Percentiles rank a stretch among this genome's conserved stretches.
Evolutionary conservation across 495 filamentous ascomycete species (phyloP).

Genomic region (Penicillium lividum): DNA sequence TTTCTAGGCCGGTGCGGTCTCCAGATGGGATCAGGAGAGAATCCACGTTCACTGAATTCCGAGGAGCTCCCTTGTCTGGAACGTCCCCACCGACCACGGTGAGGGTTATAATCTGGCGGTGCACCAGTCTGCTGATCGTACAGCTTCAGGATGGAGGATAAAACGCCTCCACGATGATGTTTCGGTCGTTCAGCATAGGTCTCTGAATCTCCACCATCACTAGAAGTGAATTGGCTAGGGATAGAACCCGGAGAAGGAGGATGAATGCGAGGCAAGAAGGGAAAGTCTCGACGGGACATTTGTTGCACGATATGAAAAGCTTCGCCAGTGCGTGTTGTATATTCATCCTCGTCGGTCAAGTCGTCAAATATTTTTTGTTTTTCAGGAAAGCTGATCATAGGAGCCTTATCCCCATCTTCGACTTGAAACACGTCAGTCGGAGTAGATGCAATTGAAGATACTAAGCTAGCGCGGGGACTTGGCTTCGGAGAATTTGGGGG

Average conservation of each 20-base stretch:
- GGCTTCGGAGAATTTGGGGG: constrained; percentile 34
- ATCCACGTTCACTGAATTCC: constrained; percentile 32
- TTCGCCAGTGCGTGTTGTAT: constrained; percentile 33
- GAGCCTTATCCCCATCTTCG: constrained; percentile 42
- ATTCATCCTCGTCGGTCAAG: constrained; percentile 34
- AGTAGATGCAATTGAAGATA: constrained; percentile 34
- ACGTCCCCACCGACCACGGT: constrained; percentile 34
- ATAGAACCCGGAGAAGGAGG: constrained; percentile 41
- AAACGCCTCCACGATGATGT: constrained; percentile 73
- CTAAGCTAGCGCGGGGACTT: constrained; percentile 31
- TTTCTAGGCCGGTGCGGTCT: constrained; percentile 48
- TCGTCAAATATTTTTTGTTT: constrained; percentile 36
- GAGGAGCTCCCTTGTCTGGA: constrained; percentile 38
- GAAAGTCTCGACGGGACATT: constrained; percentile 43
- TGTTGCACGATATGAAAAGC: constrained; percentile 37
- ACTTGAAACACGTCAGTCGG: constrained; percentile 31
- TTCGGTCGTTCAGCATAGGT: constrained; percentile 67
- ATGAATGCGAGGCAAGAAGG: constrained; percentile 39
- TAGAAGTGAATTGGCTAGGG: constrained; percentile 62
- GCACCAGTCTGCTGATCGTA: constrained; percentile 48
- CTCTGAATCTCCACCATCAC: constrained; percentile 61
- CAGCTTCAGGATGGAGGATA: constrained; percentile 77
- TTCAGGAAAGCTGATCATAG: constrained; percentile 41
- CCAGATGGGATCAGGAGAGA: constrained; percentile 41
- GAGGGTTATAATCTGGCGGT: constrained; percentile 16